Conservation (phyloP, 441 rosid genomes). For the Raphanus hybrid region DNA sequence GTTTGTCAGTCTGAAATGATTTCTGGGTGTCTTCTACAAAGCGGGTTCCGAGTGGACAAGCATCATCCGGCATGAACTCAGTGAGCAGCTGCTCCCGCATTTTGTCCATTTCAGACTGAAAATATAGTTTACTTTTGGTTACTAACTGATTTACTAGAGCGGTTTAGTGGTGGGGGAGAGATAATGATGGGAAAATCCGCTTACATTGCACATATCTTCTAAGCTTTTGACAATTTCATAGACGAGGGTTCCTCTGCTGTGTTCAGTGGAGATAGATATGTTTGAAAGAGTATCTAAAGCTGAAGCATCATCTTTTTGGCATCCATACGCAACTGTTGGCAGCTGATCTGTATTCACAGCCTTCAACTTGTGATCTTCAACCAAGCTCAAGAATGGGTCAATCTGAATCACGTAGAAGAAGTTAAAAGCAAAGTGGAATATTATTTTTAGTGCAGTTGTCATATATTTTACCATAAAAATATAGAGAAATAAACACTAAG, state of each 20-base stretch:
- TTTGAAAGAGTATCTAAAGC: slow-evolving; percentile 69
- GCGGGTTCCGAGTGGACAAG: slow-evolving; percentile 76
- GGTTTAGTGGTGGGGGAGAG: slow-evolving; percentile 2
- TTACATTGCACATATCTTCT: slow-evolving; percentile 67
- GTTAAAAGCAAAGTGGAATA: slow-evolving; percentile 14
- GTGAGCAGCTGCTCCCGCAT: slow-evolving; percentile 60
- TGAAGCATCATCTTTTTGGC: slow-evolving; percentile 72
- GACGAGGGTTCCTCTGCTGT: slow-evolving; percentile 64
- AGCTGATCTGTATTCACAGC: slow-evolving; percentile 53
- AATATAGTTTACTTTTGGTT: slow-evolving; percentile 13
- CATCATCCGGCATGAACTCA: slow-evolving; percentile 86
- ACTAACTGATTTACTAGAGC: slow-evolving; percentile 19
- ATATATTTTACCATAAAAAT: neutral
- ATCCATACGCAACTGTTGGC: slow-evolving; percentile 59
- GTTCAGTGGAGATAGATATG: slow-evolving; percentile 58
- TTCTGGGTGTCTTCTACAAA: slow-evolving; percentile 54
- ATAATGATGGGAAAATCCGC: slow-evolving; percentile 21
- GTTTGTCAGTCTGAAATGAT: slow-evolving; percentile 48
- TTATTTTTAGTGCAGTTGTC: neutral
- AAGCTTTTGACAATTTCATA: slow-evolving; percentile 78
- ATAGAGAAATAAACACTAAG: slow-evolving; percentile 4
- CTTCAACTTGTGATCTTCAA: slow-evolving; percentile 78
- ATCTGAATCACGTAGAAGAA: slow-evolving; percentile 56
- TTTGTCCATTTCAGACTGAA: slow-evolving; percentile 63
- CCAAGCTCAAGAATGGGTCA: slow-evolving; percentile 82